Evolutionary conservation across 169 alveolate genomes (phyloP).

Genomic region (Eimeria necatrix): DNA sequence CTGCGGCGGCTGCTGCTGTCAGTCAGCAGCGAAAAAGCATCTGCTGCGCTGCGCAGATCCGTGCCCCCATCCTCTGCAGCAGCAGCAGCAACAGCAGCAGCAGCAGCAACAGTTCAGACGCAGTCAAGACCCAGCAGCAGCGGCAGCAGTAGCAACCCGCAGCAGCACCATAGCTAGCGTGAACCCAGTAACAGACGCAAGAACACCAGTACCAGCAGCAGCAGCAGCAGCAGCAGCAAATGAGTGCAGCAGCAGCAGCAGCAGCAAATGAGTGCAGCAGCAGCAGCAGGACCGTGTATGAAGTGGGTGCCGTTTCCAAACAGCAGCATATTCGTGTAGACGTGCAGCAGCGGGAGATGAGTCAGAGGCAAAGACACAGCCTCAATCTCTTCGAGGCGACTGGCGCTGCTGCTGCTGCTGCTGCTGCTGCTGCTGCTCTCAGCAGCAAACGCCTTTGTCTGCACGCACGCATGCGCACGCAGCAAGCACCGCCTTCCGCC

Average conservation of each 20-base stretch:
- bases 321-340: not conserved
- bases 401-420: conserved; percentile 55
- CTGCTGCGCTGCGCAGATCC: not conserved
- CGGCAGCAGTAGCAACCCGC: not conserved
- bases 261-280: not conserved
- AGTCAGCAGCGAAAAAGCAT: not conserved
- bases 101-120: not conserved
- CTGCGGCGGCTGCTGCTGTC: conserved; percentile 42
- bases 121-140: not conserved
- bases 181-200: not conserved
- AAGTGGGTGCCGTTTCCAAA: conserved; percentile 15
- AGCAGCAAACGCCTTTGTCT: conserved; percentile 27
- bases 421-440: conserved; percentile 18
- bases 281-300: not conserved
- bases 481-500: too few relatives aligned
- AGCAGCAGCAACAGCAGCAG: conserved; percentile 28
- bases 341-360: conserved; percentile 6
- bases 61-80: conserved; percentile 27
- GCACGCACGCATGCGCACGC: too few relatives aligned
- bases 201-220: not conserved
- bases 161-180: too few relatives aligned
- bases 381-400: conserved; percentile 13
- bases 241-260: not conserved
- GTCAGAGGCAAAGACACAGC: not conserved
- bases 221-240: conserved; percentile 30